Conservation (phyloP, 2,329 filamentous ascomycete genomes). For the Neophaeococcomyces aloes region DNA sequence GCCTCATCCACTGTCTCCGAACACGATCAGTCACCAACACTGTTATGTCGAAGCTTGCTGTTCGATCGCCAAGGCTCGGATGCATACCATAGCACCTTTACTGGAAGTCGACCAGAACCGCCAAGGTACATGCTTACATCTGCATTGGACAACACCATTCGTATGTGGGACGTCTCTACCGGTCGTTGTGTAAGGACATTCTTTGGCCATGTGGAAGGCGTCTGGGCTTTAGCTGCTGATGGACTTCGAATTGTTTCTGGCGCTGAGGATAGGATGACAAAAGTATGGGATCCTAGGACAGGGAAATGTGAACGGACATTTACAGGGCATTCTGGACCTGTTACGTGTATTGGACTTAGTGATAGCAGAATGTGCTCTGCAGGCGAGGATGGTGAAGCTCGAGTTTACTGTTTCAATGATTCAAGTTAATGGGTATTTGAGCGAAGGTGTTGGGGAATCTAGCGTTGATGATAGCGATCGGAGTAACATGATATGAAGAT, state of each 20-base stretch:
- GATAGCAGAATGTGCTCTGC: constrained; percentile 84
- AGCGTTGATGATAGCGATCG: background rate
- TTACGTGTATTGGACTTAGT: constrained; percentile 85
- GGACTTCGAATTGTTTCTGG: constrained; percentile 79
- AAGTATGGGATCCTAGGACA: constrained; percentile 86
- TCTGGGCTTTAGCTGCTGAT: constrained; percentile 87
- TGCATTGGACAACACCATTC: constrained; percentile 80
- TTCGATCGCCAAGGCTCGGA: background rate
- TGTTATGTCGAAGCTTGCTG: background rate
- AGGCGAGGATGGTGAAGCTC: constrained; percentile 84
- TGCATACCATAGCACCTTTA: constrained; percentile 5
- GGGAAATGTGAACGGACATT: constrained; percentile 89
- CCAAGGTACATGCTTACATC: constrained; percentile 89
- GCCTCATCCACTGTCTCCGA: constrained; percentile 4
- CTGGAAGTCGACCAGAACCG: constrained; percentile 54
- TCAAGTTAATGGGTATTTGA: constrained; percentile 4
- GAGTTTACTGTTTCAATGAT: constrained; percentile 64
- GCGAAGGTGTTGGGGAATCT: constrained; percentile 1
- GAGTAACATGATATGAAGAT: background rate
- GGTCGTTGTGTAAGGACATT: constrained; percentile 80
- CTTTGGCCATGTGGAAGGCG: constrained; percentile 91
- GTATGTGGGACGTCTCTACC: constrained; percentile 79
- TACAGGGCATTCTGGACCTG: constrained; percentile 78
- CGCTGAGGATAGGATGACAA: constrained; percentile 88
- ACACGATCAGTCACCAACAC: constrained; percentile 3